A percentile compares a stretch with the other conserved stretches of the same genome.
These are phyloP conservation scores for Fermentozyma sake DNA, from an alignment of 1,139 yeast species.

Conservation along the genomic window DNA sequence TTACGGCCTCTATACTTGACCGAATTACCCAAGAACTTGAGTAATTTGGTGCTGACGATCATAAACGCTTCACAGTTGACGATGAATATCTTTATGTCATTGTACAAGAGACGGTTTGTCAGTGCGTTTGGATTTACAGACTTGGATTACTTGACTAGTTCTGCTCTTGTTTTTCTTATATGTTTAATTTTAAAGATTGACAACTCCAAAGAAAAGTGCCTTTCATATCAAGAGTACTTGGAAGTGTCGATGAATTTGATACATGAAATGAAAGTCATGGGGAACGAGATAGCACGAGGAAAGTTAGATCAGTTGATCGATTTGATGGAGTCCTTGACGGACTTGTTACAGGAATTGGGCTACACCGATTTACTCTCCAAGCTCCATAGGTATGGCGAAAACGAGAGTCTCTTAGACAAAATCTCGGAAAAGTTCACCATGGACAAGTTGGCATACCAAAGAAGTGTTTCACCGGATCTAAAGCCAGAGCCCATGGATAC, in stretches of 20 bases:
- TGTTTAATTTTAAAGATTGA: slow-evolving; percentile 16
- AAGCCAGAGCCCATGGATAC: no score
- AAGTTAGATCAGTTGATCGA: slow-evolving; percentile 19
- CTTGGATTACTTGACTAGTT: slow-evolving; percentile 21
- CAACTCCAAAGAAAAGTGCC: slow-evolving; percentile 5
- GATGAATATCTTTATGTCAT: slow-evolving; percentile 19
- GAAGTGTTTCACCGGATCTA: neutral
- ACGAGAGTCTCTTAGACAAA: no score
- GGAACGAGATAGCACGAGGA: slow-evolving; percentile 22
- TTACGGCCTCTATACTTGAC: slow-evolving; percentile 6
- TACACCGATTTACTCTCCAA: slow-evolving; percentile 3
- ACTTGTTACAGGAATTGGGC: slow-evolving; percentile 5
- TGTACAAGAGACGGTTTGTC: slow-evolving; percentile 16
- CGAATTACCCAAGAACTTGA: slow-evolving; percentile 18
- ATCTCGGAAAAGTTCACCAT: no score
- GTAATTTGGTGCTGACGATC: slow-evolving; percentile 15
- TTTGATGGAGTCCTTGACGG: slow-evolving; percentile 11
- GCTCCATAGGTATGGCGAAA: slow-evolving; percentile 2
- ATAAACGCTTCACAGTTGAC: slow-evolving; percentile 23
- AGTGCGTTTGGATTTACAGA: slow-evolving; percentile 26
- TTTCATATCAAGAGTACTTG: slow-evolving; percentile 17
- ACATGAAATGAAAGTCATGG: slow-evolving; percentile 19
- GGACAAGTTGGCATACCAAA: neutral
- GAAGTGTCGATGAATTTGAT: slow-evolving; percentile 16
- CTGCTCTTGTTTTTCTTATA: slow-evolving; percentile 20